These are phyloP conservation scores for Alternaria triticina DNA, from an alignment of 2,329 filamentous ascomycete species.

Conservation along the genomic window DNA sequence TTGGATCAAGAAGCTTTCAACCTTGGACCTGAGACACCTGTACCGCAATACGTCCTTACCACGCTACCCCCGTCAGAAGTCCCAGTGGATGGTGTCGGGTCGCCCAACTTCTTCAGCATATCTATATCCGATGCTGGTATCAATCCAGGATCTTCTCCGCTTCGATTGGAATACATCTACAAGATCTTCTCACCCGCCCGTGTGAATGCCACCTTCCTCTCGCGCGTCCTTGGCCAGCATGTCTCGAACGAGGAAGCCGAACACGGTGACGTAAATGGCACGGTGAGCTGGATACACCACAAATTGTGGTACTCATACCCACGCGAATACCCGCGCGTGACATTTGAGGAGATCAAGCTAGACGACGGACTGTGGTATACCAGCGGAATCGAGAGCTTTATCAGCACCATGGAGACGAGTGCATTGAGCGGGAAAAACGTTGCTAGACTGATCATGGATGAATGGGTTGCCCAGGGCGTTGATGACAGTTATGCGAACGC, in stretches of 20 bases:
- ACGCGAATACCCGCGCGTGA: constrained; percentile 79
- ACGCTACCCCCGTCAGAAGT: constrained; percentile 71
- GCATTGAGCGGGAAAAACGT: constrained; percentile 90
- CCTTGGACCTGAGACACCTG: constrained; percentile 61
- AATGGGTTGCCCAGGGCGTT: constrained; percentile 47
- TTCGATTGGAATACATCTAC: constrained; percentile 63
- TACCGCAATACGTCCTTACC: constrained; percentile 81
- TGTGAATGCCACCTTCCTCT: constrained; percentile 56
- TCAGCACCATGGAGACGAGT: constrained; percentile 97
- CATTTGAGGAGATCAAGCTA: constrained; percentile 81
- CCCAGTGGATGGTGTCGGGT: constrained; percentile 62
- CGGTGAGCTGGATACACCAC: constrained; percentile 43
- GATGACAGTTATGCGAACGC: not conserved
- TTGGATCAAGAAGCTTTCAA: constrained; percentile 78
- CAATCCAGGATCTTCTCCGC: constrained; percentile 58
- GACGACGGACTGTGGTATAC: constrained; percentile 71
- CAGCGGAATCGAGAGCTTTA: constrained; percentile 83
- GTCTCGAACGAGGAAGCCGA: constrained; percentile 42
- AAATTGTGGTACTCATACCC: constrained; percentile 86
- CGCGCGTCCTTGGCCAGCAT: constrained; percentile 53
- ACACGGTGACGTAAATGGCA: constrained; percentile 38
- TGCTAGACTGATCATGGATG: constrained; percentile 72
- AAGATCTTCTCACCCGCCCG: constrained; percentile 69
- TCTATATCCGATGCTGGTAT: constrained; percentile 71
- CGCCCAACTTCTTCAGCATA: constrained; percentile 83